Percentiles rank a stretch among this genome's conserved stretches.
These are phyloP conservation scores for Aspergillus brunneoviolaceus DNA, from an alignment of 2,329 filamentous ascomycete species.

Conservation along the genomic window DNA sequence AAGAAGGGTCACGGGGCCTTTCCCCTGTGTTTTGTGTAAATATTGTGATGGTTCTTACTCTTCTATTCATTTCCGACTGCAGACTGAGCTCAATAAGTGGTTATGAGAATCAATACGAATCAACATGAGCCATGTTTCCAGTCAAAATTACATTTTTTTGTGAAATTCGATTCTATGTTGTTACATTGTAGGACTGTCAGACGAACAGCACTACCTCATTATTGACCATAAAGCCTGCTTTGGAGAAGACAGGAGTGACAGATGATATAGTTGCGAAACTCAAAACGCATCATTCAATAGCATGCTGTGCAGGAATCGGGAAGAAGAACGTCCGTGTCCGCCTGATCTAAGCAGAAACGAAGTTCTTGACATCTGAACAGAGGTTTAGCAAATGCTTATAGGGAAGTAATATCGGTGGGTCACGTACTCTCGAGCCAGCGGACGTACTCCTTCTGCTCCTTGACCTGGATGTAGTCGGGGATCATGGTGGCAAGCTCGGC, in stretches of 20 bases:
- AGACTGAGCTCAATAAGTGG: too few relatives aligned
- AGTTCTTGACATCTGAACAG: constrained; percentile 70
- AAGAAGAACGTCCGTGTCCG: neutral
- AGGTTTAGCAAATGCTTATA: constrained; percentile 11
- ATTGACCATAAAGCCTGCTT: neutral
- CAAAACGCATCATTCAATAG: neutral
- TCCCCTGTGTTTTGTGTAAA: neutral
- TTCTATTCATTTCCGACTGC: neutral
- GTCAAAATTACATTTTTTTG: constrained; percentile 17
- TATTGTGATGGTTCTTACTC: neutral
- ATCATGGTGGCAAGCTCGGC: constrained; percentile 84
- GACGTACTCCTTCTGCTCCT: constrained; percentile 98
- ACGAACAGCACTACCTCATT: neutral
- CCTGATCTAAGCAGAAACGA: constrained; percentile 65
- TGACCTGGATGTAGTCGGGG: constrained; percentile 93
- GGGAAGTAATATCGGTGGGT: neutral
- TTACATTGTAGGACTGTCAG: constrained; percentile 17
- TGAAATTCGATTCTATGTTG: constrained; percentile 24
- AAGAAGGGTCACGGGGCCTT: neutral
- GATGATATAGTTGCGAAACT: neutral
- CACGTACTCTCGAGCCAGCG: constrained; percentile 73
- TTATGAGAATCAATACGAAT: too few relatives aligned
- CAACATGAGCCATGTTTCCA: neutral
- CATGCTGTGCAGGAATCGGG: neutral
- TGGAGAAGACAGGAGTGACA: neutral